Conservation (phyloP, 1,284 basidiomycete species). For the Macrocybe sp. region DNA sequence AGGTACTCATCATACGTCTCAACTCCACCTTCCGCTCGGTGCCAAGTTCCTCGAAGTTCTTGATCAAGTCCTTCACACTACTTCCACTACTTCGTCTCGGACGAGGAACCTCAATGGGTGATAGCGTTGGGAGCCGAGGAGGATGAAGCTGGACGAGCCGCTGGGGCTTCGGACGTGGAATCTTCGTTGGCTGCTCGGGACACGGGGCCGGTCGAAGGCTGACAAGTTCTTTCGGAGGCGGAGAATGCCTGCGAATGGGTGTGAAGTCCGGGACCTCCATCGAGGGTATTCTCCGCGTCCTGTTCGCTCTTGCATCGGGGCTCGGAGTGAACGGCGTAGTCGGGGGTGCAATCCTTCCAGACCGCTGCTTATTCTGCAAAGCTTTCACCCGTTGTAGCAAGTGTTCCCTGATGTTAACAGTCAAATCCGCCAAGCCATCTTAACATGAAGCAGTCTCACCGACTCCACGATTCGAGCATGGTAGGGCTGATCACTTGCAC, state of each 20-base stretch:
- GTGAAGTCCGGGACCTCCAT: constrained; percentile 50
- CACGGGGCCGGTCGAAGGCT: constrained; percentile 46
- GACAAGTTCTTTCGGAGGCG: constrained; percentile 60
- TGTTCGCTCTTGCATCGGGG: constrained; percentile 5
- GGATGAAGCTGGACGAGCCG: constrained; percentile 54
- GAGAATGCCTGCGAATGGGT: constrained; percentile 14
- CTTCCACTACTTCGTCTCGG: constrained; percentile 51
- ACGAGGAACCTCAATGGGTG: constrained; percentile 18
- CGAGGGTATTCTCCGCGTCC: constrained; percentile 16
- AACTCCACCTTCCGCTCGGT: too few relatives aligned
- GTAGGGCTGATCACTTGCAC: constrained; percentile 39
- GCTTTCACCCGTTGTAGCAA: constrained; percentile 50
- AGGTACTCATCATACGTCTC: too few relatives aligned
- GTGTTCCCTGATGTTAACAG: constrained; percentile 36
- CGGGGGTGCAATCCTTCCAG: constrained; percentile 51
- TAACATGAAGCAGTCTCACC: constrained; percentile 32
- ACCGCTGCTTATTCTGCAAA: constrained; percentile 57
- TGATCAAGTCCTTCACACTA: constrained; percentile 67
- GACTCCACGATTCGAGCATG: constrained; percentile 39
- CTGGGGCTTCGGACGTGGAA: constrained; percentile 38
- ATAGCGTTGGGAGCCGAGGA: constrained; percentile 20
- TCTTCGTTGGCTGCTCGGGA: constrained; percentile 33
- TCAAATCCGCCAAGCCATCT: constrained; percentile 2
- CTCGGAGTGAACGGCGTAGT: constrained; percentile 29
- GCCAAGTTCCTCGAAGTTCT: constrained; percentile 46